A percentile compares a stretch with the other conserved stretches of the same genome.
Conservation (phyloP, 2,329 filamentous ascomycete species). For the Penicillium sp. region DNA sequence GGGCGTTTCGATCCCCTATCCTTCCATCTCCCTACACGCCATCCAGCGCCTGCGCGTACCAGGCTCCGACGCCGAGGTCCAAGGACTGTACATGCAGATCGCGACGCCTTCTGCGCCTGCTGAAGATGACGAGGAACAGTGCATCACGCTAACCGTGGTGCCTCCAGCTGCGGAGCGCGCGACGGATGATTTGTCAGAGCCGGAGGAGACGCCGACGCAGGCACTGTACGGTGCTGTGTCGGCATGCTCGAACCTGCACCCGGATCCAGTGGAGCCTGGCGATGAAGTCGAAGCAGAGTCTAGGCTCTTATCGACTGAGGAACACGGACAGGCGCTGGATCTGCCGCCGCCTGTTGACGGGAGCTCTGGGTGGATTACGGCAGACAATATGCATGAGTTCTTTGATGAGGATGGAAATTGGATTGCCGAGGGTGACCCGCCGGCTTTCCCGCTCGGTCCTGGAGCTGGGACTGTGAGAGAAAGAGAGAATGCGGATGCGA, state of each 20-base stretch:
- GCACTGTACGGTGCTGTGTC: conserved; percentile 45
- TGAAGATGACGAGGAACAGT: conserved; percentile 40
- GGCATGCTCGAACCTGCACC: conserved; percentile 48
- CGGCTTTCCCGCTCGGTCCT: conserved; percentile 43
- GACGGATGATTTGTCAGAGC: conserved; percentile 26
- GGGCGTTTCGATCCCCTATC: conserved; percentile 47
- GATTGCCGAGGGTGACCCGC: conserved; percentile 52
- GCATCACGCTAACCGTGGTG: conserved; percentile 43
- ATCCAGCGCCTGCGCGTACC: conserved; percentile 44
- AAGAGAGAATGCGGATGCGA: conserved; percentile 53
- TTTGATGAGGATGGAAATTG: conserved; percentile 79
- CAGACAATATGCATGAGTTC: conserved; percentile 81
- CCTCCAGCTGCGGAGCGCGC: conserved; percentile 29
- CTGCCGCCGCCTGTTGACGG: conserved; percentile 47
- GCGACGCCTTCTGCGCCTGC: conserved; percentile 28
- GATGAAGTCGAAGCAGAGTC: conserved; percentile 33
- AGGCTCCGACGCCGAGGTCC: conserved; percentile 28
- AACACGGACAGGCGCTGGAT: conserved; percentile 28
- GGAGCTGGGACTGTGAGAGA: conserved; percentile 62
- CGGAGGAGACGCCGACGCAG: conserved; percentile 39
- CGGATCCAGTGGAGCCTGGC: conserved; percentile 39
- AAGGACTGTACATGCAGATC: conserved; percentile 49
- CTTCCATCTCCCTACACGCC: conserved; percentile 47
- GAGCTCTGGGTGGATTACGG: conserved; percentile 62
- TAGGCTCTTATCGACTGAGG: conserved; percentile 11